Evolutionary conservation across 2,329 filamentous ascomycete species (phyloP).

Genomic region (Dactylellina parvicollis): DNA sequence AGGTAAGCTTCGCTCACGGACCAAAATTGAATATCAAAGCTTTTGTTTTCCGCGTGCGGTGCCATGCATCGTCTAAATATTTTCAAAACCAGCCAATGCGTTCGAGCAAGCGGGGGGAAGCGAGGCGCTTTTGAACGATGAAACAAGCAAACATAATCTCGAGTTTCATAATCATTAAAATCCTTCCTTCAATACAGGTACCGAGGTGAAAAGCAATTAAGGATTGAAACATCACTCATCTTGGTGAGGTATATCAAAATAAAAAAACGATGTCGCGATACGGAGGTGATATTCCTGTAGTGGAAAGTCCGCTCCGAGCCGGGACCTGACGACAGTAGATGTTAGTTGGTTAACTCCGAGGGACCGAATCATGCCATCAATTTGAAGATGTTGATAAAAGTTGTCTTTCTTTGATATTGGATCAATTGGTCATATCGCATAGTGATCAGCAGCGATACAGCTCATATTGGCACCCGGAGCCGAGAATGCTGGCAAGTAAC

Average conservation of each 20-base stretch:
- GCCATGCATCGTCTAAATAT: slow-evolving; percentile 9
- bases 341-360: slow-evolving; percentile 24
- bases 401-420: neutral
- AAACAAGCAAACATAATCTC: slow-evolving; percentile 46
- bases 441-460: slow-evolving; percentile 15
- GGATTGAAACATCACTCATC: too few relatives aligned
- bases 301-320: slow-evolving; percentile 21
- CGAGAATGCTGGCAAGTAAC: slow-evolving; percentile 7
- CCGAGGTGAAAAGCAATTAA: too few relatives aligned
- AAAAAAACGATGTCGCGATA: too few relatives aligned
- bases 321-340: neutral
- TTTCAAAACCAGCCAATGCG: neutral
- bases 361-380: neutral
- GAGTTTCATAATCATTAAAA: too few relatives aligned
- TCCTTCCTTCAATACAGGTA: too few relatives aligned
- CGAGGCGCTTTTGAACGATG: neutral
- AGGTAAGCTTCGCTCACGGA: slow-evolving; percentile 27
- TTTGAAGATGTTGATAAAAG: neutral
- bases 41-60: slow-evolving; percentile 42
- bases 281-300: neutral
- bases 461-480: slow-evolving; percentile 37
- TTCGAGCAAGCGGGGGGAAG: neutral
- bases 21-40: slow-evolving; percentile 19
- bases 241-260: too few relatives aligned
- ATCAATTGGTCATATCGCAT: slow-evolving; percentile 21